These are phyloP conservation scores for Colletotrichum agaves DNA, from an alignment of 2,329 filamentous ascomycete species.

Conservation along the genomic window DNA sequence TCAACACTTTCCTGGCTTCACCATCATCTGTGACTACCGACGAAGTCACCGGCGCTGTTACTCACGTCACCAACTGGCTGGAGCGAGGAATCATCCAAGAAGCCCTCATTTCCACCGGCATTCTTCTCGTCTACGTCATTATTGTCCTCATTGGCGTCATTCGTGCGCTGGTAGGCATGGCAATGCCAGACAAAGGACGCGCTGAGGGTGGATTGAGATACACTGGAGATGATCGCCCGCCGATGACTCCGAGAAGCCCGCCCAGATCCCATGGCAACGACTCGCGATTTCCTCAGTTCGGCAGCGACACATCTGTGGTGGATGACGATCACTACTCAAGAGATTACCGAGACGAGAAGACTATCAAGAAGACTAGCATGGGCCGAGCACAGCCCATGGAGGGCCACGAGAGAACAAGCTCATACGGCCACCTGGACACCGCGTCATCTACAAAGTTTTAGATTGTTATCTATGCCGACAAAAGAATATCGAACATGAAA, in stretches of 20 bases:
- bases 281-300: constrained; percentile 35
- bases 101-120: constrained; percentile 78
- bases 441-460: constrained; percentile 34
- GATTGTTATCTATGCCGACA: background rate
- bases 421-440: constrained; percentile 48
- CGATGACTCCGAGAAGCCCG: constrained; percentile 42
- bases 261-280: constrained; percentile 36
- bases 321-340: constrained; percentile 39
- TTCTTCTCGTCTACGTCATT: constrained; percentile 82
- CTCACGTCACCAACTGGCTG: constrained; percentile 75
- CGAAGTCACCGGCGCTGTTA: constrained; percentile 81
- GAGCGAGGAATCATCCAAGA: constrained; percentile 77
- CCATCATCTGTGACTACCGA: constrained; percentile 79
- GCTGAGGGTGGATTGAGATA: constrained; percentile 67
- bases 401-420: constrained; percentile 49
- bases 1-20: constrained; percentile 80
- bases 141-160: constrained; percentile 79
- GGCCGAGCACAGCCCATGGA: constrained; percentile 42
- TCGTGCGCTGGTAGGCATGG: constrained; percentile 72
- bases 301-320: constrained; percentile 30
- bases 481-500: background rate
- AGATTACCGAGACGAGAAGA: constrained; percentile 45
- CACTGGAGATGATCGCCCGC: constrained; percentile 45
- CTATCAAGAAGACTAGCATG: constrained; percentile 32
- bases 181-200: constrained; percentile 67